These are phyloP conservation scores for Neobulgaria alba DNA, from an alignment of 2,329 filamentous ascomycete species.

Conservation along the genomic window DNA sequence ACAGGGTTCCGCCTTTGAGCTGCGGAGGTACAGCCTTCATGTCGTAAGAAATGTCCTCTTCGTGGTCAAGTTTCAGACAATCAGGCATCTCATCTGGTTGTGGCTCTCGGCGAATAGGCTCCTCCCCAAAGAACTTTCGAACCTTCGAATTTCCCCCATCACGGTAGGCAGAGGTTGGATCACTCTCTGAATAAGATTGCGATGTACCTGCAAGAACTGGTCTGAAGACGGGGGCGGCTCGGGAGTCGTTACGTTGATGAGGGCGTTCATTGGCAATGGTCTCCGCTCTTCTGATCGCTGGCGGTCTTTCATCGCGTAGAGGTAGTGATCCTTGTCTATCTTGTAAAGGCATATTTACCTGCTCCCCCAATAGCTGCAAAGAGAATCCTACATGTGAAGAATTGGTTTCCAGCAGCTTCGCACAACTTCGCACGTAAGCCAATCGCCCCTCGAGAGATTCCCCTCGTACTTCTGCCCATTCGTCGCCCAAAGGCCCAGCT, in stretches of 20 bases:
- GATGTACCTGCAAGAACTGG: constrained; percentile 31
- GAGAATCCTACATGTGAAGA: constrained; percentile 83
- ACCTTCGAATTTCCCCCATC: constrained; percentile 58
- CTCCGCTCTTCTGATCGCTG: constrained; percentile 47
- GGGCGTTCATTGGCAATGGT: constrained; percentile 46
- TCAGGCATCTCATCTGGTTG: constrained; percentile 65
- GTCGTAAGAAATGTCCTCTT: constrained; percentile 85
- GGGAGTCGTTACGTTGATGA: constrained; percentile 50
- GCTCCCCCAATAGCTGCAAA: constrained; percentile 76
- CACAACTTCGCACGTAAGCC: constrained; percentile 68
- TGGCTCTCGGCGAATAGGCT: constrained; percentile 33
- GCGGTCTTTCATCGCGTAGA: constrained; percentile 35
- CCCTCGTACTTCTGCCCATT: constrained; percentile 89
- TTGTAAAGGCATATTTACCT: constrained; percentile 52
- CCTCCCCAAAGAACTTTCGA: constrained; percentile 58
- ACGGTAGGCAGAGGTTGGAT: constrained; percentile 37
- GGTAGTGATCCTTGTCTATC: constrained; percentile 28
- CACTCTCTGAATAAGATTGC: constrained; percentile 53
- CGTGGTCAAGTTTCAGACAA: constrained; percentile 78
- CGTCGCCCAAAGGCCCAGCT: constrained; percentile 83
- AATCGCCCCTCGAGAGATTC: constrained; percentile 83
- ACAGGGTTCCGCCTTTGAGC: constrained; percentile 81
- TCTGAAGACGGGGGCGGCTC: constrained; percentile 24
- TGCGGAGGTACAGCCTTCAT: constrained; percentile 65
- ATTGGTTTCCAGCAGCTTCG: constrained; percentile 74